A percentile compares a stretch with the other conserved stretches of the same genome.
These are phyloP conservation scores for Paradendryphiella salina DNA, from an alignment of 2,329 filamentous ascomycete species.

Conservation along the genomic window DNA sequence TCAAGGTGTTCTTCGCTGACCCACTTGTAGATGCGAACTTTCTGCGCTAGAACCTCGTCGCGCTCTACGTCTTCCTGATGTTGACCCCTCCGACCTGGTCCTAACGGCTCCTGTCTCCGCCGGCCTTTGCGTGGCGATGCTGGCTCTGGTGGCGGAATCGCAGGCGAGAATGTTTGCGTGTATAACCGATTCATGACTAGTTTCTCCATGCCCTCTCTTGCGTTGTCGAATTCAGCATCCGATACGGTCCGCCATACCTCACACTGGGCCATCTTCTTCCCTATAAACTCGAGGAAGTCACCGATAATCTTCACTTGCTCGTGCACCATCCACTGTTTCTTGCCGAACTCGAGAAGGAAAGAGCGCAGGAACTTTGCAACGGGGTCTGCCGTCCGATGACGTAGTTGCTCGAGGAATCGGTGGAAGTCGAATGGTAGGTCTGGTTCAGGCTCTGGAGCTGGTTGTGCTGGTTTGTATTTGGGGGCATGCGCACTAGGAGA, in stretches of 20 bases:
- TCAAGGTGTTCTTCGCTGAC: conserved; percentile 91
- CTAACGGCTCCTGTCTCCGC: conserved; percentile 62
- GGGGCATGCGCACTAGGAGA: conserved; percentile 43
- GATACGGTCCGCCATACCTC: conserved; percentile 96
- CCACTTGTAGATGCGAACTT: conserved; percentile 97
- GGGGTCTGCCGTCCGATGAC: conserved; percentile 96
- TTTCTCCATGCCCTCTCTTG: conserved; percentile 98
- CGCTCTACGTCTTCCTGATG: conserved; percentile 98
- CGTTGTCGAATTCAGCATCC: conserved; percentile 97
- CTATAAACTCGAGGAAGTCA: conserved; percentile 94
- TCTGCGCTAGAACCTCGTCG: conserved; percentile 93
- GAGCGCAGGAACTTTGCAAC: conserved; percentile 95
- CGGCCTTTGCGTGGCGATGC: conserved; percentile 69
- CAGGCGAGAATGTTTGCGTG: conserved; percentile 92
- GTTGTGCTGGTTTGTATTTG: conserved; percentile 63
- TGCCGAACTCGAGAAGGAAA: conserved; percentile 91
- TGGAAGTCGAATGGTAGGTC: conserved; percentile 95
- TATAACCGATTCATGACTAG: conserved; percentile 98
- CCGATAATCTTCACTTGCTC: conserved; percentile 99
- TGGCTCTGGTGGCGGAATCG: conserved; percentile 79
- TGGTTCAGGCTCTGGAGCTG: conserved; percentile 66
- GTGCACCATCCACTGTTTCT: conserved; percentile 99
- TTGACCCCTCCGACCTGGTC: conserved; percentile 85
- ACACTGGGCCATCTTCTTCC: conserved; percentile 96
- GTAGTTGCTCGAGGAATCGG: conserved; percentile 90